phyloP scores from a whole-genome alignment of 2,329 filamentous ascomycete species.

The Epichloe glyceriae region DNA sequence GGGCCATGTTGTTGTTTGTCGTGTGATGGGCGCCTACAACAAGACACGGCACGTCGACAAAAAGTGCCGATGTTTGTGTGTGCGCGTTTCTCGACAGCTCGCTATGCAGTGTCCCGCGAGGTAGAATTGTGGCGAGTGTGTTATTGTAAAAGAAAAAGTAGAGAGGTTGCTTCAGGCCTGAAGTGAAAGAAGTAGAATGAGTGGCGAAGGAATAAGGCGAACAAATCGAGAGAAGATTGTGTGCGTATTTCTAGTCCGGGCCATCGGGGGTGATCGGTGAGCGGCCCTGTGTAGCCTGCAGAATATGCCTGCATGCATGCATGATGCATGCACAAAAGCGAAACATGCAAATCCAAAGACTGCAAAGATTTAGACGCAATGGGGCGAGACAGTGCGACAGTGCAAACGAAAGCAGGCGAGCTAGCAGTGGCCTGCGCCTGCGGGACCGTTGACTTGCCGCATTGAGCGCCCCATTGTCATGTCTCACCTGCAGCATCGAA shows the following conservation, averaged over 20 bases:
- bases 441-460: not conserved
- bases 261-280: slow-evolving; percentile 2
- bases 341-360: not conserved
- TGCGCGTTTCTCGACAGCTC: slow-evolving; percentile 2
- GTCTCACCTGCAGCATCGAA: not conserved
- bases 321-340: not conserved
- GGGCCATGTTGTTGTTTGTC: slow-evolving; percentile 35
- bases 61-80: slow-evolving; percentile 13
- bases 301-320: not conserved
- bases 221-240: not conserved
- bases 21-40: slow-evolving; percentile 31
- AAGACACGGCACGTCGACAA: slow-evolving; percentile 21
- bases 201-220: not conserved
- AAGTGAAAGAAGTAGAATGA: not conserved
- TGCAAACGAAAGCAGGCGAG: not conserved
- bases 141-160: too few species aligned
- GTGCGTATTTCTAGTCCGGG: slow-evolving; percentile 9
- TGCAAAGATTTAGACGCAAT: not conserved
- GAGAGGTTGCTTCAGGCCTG: not conserved
- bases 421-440: not conserved
- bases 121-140: not conserved
- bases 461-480: not conserved
- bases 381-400: slow-evolving; percentile 3
- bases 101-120: not conserved
- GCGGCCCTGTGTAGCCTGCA: not conserved